Evolutionary conservation across 768 basidiomycete genomes (phyloP).

Genomic region (Macrocybe gigantea): DNA sequence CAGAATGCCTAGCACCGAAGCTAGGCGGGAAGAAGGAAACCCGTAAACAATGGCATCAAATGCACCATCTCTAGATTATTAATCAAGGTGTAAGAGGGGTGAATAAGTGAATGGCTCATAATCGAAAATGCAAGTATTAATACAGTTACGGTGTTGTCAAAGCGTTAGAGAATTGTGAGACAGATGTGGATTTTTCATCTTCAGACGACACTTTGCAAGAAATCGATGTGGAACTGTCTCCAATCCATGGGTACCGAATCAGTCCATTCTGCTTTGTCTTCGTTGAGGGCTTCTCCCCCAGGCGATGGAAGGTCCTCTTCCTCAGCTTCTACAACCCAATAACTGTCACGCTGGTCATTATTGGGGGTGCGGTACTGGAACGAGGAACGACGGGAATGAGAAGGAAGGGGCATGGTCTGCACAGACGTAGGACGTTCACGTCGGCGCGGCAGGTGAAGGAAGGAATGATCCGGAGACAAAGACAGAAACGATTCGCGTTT

Average conservation of each 20-base stretch:
- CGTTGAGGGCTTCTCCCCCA: constrained; percentile 6
- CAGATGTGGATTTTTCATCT: too few relatives aligned
- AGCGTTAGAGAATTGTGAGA: too few relatives aligned
- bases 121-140: too few relatives aligned
- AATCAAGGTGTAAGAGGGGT: too few relatives aligned
- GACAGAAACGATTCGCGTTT: constrained; percentile 38
- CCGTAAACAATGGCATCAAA: too few relatives aligned
- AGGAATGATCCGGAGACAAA: constrained; percentile 22
- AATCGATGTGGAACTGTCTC: constrained; percentile 47
- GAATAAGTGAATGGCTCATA: too few relatives aligned
- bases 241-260: constrained; percentile 39
- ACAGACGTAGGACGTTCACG: constrained; percentile 25
- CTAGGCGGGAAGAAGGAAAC: too few relatives aligned
- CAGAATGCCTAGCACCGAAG: too few relatives aligned
- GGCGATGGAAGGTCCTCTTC: constrained; percentile 18
- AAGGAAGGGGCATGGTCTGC: constrained; percentile 22
- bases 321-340: constrained; percentile 34
- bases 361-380: constrained; percentile 15
- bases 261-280: constrained; percentile 22
- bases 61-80: too few relatives aligned
- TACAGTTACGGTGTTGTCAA: too few relatives aligned
- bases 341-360: constrained; percentile 24
- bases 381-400: constrained; percentile 24
- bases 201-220: constrained; percentile 13
- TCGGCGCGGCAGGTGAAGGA: constrained; percentile 14